Evolutionary conservation across 805 yeast genomes (phyloP).

Genomic region (Cyberlindnera meyerae): DNA sequence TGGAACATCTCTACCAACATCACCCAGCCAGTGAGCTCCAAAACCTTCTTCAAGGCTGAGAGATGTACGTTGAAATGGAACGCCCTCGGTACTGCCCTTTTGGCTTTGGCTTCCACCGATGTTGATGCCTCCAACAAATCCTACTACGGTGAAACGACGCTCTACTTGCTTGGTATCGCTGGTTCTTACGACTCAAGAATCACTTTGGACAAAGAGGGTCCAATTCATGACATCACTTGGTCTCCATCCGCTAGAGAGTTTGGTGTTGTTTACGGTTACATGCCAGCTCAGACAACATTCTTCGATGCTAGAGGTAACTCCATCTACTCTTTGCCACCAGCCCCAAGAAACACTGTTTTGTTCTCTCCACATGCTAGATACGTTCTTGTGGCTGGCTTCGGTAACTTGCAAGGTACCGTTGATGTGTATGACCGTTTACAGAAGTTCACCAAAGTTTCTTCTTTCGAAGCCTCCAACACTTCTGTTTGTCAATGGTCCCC

Average conservation of each 20-base stretch:
- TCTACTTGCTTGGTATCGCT: slow-evolving; percentile 85
- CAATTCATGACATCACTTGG: slow-evolving; percentile 97
- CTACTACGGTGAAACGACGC: slow-evolving; percentile 93
- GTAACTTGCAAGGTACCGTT: slow-evolving; percentile 94
- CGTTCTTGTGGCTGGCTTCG: slow-evolving; percentile 93
- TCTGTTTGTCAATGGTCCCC: slow-evolving; percentile 98
- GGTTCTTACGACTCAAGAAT: slow-evolving; percentile 90
- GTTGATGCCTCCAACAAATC: slow-evolving; percentile 91
- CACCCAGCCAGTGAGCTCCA: slow-evolving; percentile 71
- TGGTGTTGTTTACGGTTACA: slow-evolving; percentile 94
- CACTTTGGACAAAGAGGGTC: slow-evolving; percentile 85
- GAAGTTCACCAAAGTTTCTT: slow-evolving; percentile 71
- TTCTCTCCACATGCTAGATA: slow-evolving; percentile 94
- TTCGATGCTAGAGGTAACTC: slow-evolving; percentile 92
- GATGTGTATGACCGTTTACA: slow-evolving; percentile 91
- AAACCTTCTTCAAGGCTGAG: slow-evolving; percentile 93
- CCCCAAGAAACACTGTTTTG: slow-evolving; percentile 82
- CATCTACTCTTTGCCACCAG: slow-evolving; percentile 76
- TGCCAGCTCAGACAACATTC: slow-evolving; percentile 95
- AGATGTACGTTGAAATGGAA: slow-evolving; percentile 92
- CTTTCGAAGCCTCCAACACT: slow-evolving; percentile 89
- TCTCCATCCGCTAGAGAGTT: slow-evolving; percentile 94
- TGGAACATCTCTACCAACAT: slow-evolving; percentile 60
- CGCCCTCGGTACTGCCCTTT: slow-evolving; percentile 84
- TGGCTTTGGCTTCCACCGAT: slow-evolving; percentile 93